Evolutionary conservation across 257 asterid species (phyloP).

Genomic region (Petunia secreta): DNA sequence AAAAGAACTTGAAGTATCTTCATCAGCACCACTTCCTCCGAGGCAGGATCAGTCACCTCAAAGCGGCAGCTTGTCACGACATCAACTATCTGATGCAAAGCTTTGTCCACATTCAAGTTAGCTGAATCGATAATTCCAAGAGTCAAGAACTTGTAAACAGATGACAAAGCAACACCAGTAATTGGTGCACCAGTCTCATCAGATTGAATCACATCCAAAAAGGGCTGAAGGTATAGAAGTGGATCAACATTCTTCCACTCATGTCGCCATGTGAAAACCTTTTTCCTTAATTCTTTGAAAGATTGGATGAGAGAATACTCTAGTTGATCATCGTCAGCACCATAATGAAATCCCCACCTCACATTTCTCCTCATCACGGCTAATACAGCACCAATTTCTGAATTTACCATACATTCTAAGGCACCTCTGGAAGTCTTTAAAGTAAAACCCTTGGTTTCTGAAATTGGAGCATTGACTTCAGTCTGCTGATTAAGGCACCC

Average conservation of each 20-base stretch:
- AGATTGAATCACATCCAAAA: conserved; percentile 85
- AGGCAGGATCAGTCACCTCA: conserved; percentile 98
- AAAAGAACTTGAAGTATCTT: conserved; percentile 96
- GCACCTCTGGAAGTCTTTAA: conserved; percentile 69
- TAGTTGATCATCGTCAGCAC: conserved; percentile 75
- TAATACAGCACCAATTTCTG: conserved; percentile 97
- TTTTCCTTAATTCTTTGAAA: conserved; percentile 80
- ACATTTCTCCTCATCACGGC: conserved; percentile 99
- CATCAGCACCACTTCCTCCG: conserved; percentile 96
- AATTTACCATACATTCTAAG: conserved; percentile 83
- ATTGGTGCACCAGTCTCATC: conserved; percentile 99
- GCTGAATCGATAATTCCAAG: conserved; percentile 71
- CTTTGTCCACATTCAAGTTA: conserved; percentile 74
- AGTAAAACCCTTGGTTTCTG: conserved; percentile 43
- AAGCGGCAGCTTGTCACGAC: conserved; percentile 98
- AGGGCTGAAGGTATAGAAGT: conserved; percentile 76
- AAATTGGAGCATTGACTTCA: conserved; percentile 47
- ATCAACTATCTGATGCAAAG: conserved; percentile 82
- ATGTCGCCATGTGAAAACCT: conserved; percentile 73
- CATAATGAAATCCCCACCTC: conserved; percentile 93
- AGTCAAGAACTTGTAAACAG: conserved; percentile 82
- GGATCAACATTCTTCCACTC: conserved; percentile 84
- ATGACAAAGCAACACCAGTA: conserved; percentile 93
- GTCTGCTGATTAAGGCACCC: conserved; percentile 53
- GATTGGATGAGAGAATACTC: conserved; percentile 86